Percentiles rank a stretch among this genome's conserved stretches.
Conservation (phyloP, 1,284 basidiomycete genomes). For the Cystobasidiaceae sp. region DNA sequence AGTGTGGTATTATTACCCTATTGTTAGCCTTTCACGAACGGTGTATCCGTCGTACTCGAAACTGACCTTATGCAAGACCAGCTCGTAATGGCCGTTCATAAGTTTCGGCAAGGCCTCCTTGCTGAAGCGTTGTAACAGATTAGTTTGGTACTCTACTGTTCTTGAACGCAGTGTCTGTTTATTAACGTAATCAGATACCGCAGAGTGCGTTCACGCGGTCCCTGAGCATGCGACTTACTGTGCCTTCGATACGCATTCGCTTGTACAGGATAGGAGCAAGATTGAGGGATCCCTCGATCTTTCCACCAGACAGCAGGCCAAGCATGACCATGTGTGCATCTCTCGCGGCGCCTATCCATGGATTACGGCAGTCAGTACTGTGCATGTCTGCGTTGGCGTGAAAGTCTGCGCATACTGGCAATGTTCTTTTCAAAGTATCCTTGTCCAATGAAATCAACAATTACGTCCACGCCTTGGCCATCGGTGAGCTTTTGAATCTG, state of each 20-base stretch:
- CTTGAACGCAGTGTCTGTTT: slow-evolving; percentile 74
- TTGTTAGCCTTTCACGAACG: too few species aligned
- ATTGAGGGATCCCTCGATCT: slow-evolving; percentile 58
- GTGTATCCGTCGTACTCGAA: too few species aligned
- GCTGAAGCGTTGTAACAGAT: slow-evolving; percentile 65
- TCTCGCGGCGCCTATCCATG: slow-evolving; percentile 33
- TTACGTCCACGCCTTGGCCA: slow-evolving; percentile 67
- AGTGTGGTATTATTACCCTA: too few species aligned
- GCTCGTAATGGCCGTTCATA: slow-evolving; percentile 60
- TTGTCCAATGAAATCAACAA: slow-evolving; percentile 83
- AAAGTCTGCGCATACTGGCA: slow-evolving; percentile 56
- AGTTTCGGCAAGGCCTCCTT: slow-evolving; percentile 58
- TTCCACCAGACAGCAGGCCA: slow-evolving; percentile 54
- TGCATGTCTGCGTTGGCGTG: slow-evolving; percentile 71
- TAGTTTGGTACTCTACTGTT: slow-evolving; percentile 69
- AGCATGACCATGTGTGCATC: slow-evolving; percentile 52
- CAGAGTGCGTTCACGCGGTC: too few species aligned
- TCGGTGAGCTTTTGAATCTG: slow-evolving; percentile 56
- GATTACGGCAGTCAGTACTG: slow-evolving; percentile 63
- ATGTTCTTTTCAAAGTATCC: slow-evolving; percentile 81
- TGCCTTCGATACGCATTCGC: slow-evolving; percentile 73
- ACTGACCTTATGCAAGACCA: slow-evolving; percentile 69
- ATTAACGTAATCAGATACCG: too few species aligned
- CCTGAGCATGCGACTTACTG: too few species aligned
- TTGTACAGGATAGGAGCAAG: slow-evolving; percentile 71